Evolutionary conservation across 345 rosid species (phyloP), one percentile per base, ranked within the genome.

Genomic region (Ceriops tagal): DNA sequence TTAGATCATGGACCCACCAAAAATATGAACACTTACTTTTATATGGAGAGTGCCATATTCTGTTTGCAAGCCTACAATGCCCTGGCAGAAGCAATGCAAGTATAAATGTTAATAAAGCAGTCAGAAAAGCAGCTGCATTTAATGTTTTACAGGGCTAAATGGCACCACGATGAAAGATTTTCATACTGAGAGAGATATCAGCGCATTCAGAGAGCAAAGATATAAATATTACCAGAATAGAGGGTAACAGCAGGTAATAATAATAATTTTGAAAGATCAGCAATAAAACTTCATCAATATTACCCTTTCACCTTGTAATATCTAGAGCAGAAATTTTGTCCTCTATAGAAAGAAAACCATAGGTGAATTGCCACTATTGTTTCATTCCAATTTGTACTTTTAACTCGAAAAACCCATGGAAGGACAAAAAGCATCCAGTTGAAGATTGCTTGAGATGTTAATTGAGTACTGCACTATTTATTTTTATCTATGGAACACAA

Each of bases 51-150:
- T 82, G 6, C 99, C 98, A 20, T 86, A 82, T 71, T 87, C 81
- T 8, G 99, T 92, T 80, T 86, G 89, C 79, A 92, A 70, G 66
- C 90, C 93, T 77, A 95, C 75, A 78, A 95, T 79, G 31, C 98
- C 99, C 99, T 92, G 72, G 71, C 71, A 58, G 53, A 10, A 62
- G 62, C 64, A 58, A 68, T 56, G 59, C 49, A 43, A 53, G 58
- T 6, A 56, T 56, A 56, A 10, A 10, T 10, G 30, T 24, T 56
- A 27, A 2, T 1, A n/a, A 8, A 65, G 5, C 13, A 51, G 18
- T 11, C 20, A 73, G 20, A 55, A 19, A 34, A 53, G 11, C 24
- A 19, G 16, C 34, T 22, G 19, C 15, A 18, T 61, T 3, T 5
- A 22, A 19, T 22, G 30, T 22, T n/a, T 55, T 18, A 9, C 22